Base-by-base conservation (phyloP, 2,329 filamentous ascomycete genomes). In the Endocalyx cinctus region DNA sequence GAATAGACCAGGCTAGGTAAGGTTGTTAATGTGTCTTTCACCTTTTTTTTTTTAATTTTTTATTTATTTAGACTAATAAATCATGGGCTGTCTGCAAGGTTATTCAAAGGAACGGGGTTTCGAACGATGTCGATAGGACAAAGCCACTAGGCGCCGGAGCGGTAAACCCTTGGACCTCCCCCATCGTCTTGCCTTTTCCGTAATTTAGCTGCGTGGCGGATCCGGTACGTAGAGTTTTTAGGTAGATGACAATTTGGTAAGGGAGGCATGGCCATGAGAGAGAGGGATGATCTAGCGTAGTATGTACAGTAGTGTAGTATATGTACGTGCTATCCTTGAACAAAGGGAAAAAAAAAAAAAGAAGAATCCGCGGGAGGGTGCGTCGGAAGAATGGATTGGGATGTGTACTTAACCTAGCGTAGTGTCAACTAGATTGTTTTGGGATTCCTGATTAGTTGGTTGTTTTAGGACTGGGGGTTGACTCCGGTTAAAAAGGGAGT, bases 91-190 rank as follows among this genome's bases (percentile, higher is more conserved):
- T 41, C 44, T 52, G 46, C 50, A 8, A 42, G 46, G 51, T 48
- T 47, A 42, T 50, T 50, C 45, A 55, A 54, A 51, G 54, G 45
- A 48, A 50, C 45, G 48, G 45, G 49, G 46, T 54, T 54, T 52
- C 43, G 47, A 51, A 52, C 47, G 43, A 49, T 39, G 45, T 50
- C 45, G 33, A 47, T 44, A 51, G 48, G 44, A 46, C 45, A 52
- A 51, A 51, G 52, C 38, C 39, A 46, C 47, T 46, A 46, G 37
- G 40, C 45, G 46, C 47, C 41, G 47, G 46, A 41, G 42, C 39
- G 41, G 41, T 41, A 41, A 45, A 50, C 47, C 46, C 52, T 51
- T 46, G 49, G n/a, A n/a, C n/a, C n/a, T n/a, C 39, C 46, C 48
- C 47, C 46, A 48, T 47, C 38, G 43, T 47, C 44, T 48, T 51